These are phyloP conservation scores for Jatropha multifida DNA, from an alignment of 441 rosid species.

Conservation along the genomic window DNA sequence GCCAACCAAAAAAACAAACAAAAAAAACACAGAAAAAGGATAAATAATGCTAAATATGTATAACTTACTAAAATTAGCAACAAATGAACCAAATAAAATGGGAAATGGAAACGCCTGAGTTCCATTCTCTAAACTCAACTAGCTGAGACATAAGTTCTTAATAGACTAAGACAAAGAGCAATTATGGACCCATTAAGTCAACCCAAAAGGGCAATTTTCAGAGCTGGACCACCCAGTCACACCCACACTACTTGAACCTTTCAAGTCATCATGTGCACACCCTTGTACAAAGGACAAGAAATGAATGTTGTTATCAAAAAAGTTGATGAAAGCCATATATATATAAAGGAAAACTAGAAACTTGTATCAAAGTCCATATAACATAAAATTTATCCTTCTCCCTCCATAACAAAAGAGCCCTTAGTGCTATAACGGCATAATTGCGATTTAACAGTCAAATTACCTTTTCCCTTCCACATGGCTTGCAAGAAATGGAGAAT, in stretches of 20 bases:
- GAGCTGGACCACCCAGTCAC: background rate
- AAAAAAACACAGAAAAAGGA: background rate
- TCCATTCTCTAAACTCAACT: background rate
- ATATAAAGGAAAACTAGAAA: slow-evolving; percentile 1
- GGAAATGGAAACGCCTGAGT: background rate
- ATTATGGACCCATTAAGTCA: background rate
- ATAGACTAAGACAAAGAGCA: background rate
- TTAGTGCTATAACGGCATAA: background rate
- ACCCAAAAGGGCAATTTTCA: background rate
- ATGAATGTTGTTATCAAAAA: background rate
- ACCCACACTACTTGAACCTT: background rate
- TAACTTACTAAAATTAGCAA: background rate
- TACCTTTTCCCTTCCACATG: background rate
- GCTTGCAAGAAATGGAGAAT: background rate
- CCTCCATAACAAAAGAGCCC: background rate
- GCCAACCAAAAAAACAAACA: background rate
- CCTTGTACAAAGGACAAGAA: background rate
- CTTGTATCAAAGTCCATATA: background rate
- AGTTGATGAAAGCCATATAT: background rate
- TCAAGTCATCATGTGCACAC: background rate
- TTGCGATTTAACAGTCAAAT: background rate
- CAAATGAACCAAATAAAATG: background rate
- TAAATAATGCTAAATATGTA: background rate
- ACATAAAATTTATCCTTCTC: background rate
- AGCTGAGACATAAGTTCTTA: background rate